These are phyloP conservation scores for Dendrocalamus sinicus DNA, from an alignment of 176 grass and related monocot species.

Conservation along the genomic window DNA sequence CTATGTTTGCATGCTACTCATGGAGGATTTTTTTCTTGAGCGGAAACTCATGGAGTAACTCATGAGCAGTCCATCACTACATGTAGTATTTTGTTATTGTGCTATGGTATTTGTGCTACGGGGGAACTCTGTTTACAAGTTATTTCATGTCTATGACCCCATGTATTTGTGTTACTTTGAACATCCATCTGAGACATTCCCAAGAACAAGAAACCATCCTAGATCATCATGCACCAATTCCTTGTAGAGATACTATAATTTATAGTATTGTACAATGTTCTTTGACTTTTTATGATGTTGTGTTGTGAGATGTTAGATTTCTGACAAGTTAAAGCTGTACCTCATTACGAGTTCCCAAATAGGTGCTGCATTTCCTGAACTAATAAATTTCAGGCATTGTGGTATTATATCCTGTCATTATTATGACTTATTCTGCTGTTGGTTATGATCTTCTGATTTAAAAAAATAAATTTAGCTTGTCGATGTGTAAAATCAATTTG, in stretches of 20 bases:
- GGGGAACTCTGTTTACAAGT: conserved; percentile 2
- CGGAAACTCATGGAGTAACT: neutral
- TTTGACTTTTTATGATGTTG: neutral
- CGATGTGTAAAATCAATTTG: neutral
- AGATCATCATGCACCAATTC: neutral
- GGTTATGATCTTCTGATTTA: neutral
- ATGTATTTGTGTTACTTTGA: conserved; percentile 17
- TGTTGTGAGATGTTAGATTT: neutral
- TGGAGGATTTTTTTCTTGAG: neutral
- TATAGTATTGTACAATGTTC: neutral
- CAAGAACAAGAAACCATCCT: conserved; percentile 24
- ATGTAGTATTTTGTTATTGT: neutral
- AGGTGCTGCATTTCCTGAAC: neutral
- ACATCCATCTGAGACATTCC: conserved; percentile 16
- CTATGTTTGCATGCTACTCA: neutral
- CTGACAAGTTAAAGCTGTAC: neutral
- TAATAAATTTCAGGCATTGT: conserved; percentile 3
- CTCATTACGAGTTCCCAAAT: conserved; percentile 14
- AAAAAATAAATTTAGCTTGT: neutral
- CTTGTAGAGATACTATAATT: conserved; percentile 15
- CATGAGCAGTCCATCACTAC: neutral
- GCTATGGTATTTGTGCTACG: neutral
- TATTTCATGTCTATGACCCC: neutral
- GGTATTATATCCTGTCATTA: conserved; percentile 10
- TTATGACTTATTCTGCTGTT: conserved; percentile 15